phyloP scores from a whole-genome alignment of 225 moss, liverwort and hornwort genomes.

The Pseudisothecium myosuroides region DNA sequence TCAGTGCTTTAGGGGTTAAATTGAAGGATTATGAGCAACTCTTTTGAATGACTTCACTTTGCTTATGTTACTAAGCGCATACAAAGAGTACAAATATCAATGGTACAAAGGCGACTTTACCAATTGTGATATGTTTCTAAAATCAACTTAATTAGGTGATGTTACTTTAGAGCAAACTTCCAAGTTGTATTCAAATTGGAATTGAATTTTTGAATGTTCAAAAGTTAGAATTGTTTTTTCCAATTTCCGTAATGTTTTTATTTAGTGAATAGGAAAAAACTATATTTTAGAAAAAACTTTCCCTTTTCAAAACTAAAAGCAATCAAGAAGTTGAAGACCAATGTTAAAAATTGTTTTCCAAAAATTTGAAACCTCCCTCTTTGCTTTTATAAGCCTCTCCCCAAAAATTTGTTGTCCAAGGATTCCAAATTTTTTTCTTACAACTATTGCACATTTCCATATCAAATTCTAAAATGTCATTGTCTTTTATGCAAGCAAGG shows the following conservation, averaged over 20 bases:
- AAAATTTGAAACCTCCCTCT: rapidly evolving
- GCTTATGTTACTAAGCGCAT: background rate
- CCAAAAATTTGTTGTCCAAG: background rate
- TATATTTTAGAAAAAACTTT: background rate
- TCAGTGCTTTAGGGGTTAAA: no score
- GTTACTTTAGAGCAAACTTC: background rate
- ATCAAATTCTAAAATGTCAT: background rate
- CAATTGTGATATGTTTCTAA: background rate
- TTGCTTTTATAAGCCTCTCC: background rate
- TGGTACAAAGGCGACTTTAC: rapidly evolving
- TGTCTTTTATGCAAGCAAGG: background rate
- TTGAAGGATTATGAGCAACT: background rate
- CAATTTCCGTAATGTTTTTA: no score
- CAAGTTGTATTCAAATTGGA: rapidly evolving
- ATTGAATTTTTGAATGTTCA: background rate
- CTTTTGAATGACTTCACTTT: background rate
- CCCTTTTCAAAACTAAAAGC: background rate
- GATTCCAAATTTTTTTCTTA: background rate
- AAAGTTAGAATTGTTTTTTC: background rate
- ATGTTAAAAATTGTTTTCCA: rapidly evolving
- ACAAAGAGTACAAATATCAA: background rate
- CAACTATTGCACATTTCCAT: background rate
- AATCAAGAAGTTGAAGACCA: background rate
- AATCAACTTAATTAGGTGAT: background rate
- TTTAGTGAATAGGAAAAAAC: background rate